Conservation (phyloP, 1,284 basidiomycete genomes). For the Cerrena zonata region DNA sequence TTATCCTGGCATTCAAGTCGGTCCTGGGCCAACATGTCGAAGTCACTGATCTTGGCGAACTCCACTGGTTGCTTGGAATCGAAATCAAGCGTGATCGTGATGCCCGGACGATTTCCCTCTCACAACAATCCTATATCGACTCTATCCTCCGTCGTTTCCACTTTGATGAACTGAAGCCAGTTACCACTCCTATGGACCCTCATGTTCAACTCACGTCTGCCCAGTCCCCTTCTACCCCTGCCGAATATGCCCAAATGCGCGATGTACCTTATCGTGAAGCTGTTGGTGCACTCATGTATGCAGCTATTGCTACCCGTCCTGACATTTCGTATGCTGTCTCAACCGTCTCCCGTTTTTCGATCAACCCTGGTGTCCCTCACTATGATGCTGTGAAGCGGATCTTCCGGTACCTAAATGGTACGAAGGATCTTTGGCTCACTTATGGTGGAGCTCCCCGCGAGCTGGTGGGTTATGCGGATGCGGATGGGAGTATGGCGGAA, state of each 20-base stretch:
- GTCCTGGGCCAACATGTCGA: constrained; percentile 22
- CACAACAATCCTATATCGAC: constrained; percentile 25
- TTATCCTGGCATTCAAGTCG: constrained; percentile 20
- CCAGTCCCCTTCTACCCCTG: constrained; percentile 8
- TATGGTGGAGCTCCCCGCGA: not conserved
- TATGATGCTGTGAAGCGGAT: constrained; percentile 15
- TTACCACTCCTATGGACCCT: constrained; percentile 18
- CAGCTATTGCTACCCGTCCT: constrained; percentile 10
- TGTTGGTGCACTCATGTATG: constrained; percentile 13
- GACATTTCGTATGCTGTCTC: constrained; percentile 12
- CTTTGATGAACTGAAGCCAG: constrained; percentile 16
- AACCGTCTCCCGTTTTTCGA: constrained; percentile 6
- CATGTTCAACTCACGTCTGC: constrained; percentile 9
- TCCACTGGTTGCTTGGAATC: constrained; percentile 31
- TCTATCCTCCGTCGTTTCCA: constrained; percentile 24
- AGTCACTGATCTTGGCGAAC: constrained; percentile 28
- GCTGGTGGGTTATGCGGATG: not conserved
- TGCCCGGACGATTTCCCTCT: constrained; percentile 23
- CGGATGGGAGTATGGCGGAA: not conserved
- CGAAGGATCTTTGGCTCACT: constrained; percentile 1
- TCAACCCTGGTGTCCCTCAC: constrained; percentile 13
- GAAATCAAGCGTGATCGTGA: constrained; percentile 25
- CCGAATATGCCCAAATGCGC: constrained; percentile 1
- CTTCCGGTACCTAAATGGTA: constrained; percentile 17
- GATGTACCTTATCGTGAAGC: constrained; percentile 9